Base-by-base conservation (phyloP, 2,329 filamentous ascomycete species). In the Fusarium sp. region DNA sequence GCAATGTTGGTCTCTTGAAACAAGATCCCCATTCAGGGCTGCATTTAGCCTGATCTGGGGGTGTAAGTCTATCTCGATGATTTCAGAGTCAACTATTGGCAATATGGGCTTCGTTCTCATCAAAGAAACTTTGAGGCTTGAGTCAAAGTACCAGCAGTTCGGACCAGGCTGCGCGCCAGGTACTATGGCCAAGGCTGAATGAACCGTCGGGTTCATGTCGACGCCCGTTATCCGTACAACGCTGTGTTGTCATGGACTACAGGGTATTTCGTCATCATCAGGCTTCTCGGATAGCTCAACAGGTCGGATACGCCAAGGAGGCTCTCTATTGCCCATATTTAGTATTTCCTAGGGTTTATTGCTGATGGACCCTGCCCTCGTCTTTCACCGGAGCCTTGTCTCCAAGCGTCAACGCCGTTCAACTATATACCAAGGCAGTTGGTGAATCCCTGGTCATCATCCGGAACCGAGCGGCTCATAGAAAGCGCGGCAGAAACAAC, bases 1-100 rank as follows among this genome's bases (percentile, higher is more conserved):
- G 40, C 67, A 27, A 54, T 54, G 31, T 36, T 70, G 51, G 33
- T 54, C 27, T 68, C 49, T 34, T 53, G 64, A 70, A 70, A 65
- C 38, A 46, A 57, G 55, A 53, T 42, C 27, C 16, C 44, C 23
- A 49, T 49, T 9, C 23, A 6, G 13, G 44, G 44, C n/a, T 49
- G 44, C n/a, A 49, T 49, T 49, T 16, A 49, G 44, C 44, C 44
- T 49, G 44, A 29, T 49, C 16, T 49, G 70, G 49, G 46, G 46
- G 58, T 42, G 23, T 61, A 49, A 16, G 14, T 16, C 44, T 49
- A 49, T 49, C 44, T 49, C 44, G 33, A 38, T 16, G 58, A 53
- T 59, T 29, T 44, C 29, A 13, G 53, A 56, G 14, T 9, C 23
- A 49, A 29, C 14, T 49, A 49, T 49, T 49, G 44, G 44, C 44